Base-by-base conservation (phyloP, 2,329 filamentous ascomycete species). In the Fusarium sp. region DNA sequence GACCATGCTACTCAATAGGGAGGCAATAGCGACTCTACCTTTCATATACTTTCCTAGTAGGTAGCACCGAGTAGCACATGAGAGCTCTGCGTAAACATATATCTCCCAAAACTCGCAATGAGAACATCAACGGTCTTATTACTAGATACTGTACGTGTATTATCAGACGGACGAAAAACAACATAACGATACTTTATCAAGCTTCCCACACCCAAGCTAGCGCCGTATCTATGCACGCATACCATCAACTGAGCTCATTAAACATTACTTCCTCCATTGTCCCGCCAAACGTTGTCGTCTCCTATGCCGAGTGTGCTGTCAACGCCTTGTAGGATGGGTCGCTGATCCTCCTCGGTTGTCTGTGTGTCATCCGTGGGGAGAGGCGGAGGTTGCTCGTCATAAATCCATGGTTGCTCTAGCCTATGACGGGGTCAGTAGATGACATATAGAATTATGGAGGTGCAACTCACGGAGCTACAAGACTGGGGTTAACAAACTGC, bases 401-500 rank as follows among this genome's bases (percentile, higher is more conserved):
- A 85, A 48, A 92, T 86, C 90, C 90, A 92, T 0, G 89, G 83
- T 66, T 87, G 85, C 68, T 88, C 82, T n/a, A 93, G 79, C 22
- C 87, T 89, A 54, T 35, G 19, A 31, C n/a, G 3, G 9, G 12
- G 38, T 71, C 31, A 58, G 50, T 44, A 69, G 48, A 68, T 61
- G 28, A 36, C 12, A 42, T 44, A 13, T 15, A 7, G 8, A 15
- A 7, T 6, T 7, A n/a, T 11, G 10, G 6, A 3, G n/a, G 1
- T 12, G 6, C 10, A 47, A 84, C 87, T 80, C 81, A 90, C 81
- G 88, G 88, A 29, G 81, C 78, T 5, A 88, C 80, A 10, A 96
- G 78, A 72, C 86, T 94, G 3, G 92, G 92, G 68, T 94, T 95
- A 44, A 93, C 80, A 75, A 93, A 96, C 43, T 80, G 80, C 74